Evolutionary conservation across 73 alveolate genomes (phyloP), one percentile per base, ranked within the genome.

Genomic region (Symbiodinium pilosum): DNA sequence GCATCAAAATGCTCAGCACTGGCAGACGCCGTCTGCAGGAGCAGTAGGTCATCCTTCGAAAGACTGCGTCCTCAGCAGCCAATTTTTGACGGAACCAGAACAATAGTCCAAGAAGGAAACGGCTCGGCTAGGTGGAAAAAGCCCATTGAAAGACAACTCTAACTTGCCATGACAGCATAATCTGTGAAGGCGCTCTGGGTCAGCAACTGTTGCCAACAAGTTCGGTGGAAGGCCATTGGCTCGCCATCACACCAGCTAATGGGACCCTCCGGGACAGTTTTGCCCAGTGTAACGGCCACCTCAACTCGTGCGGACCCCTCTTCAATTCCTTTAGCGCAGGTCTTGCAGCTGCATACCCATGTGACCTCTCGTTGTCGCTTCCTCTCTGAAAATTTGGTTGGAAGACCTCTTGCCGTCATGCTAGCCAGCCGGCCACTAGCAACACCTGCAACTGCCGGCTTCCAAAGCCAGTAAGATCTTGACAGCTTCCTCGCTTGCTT

Each of bases 1-100:
- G 94, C 36, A n/a, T 86, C 94, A 86, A 86, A 86, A 52, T 86
- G 39, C 42, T 86, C 94, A 34, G 94, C 94, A 36, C 84, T 86
- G n/a, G 94, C 83, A 3, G 94, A 83, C 16, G 83, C 94, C 94
- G 30, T 43, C 52, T 52, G 83, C 84, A 86, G 34, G 5, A 43
- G 36, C 16, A 14, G 84, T 26, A 52, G 84, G 26, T 86, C 94
- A 11, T 32, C 34, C 51, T 52, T 30, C 43, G 81, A 34, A 26
- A 54, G 73, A n/a, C 73, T 54, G 28, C 73, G 73, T 54, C 73
- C 73, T 54, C 73, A n/a, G 73, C 20, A n/a, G n/a, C n/a, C n/a
- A n/a, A n/a, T n/a, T n/a, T n/a, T n/a, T n/a, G n/a, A n/a, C n/a
- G n/a, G n/a, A n/a, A n/a, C n/a, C n/a, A n/a, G n/a, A n/a, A n/a